Base-by-base conservation (phyloP, 306 rosid species). In the Pterocarpus santalinus region DNA sequence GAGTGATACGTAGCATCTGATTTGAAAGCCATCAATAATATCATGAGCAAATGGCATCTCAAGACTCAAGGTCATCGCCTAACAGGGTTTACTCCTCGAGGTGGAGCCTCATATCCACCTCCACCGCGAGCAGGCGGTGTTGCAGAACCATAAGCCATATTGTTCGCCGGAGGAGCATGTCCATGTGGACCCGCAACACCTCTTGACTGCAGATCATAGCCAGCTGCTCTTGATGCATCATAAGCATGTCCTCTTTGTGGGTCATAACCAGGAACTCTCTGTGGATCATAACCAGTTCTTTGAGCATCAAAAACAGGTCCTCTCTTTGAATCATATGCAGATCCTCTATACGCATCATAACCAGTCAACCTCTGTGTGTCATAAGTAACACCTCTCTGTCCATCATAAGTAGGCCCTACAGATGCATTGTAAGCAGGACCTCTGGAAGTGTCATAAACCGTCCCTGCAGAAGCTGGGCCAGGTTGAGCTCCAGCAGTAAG, bases 191-290 rank as follows among this genome's bases (percentile, higher is more conserved):
- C 94, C 56, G 80, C 74, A 82, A 79, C 88, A 77, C 88, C 92
- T 76, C 95, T 91, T 32, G 92, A 75, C 74, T 91, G 97, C 28
- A 87, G 46, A 77, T 91, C 97, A 78, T 88, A 92, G 72, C 88
- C 91, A 73, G 74, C 85, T 47, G 81, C 72, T 72, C 90, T 87
- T 7, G 91, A 80, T 39, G 90, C 8, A 69, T 90, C 95, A 77
- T 88, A 89, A 52, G 79, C 83, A 3, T 82, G 49, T 73, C 80
- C 96, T 84, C 90, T 84, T 46, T 80, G 88, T 49, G 15, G 5
- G 9, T 89, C 92, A 75, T 86, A 89, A 12, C 85, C 86, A 0
- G 72, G 69, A 15, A 80, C 94, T 75, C 91, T 87, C 72, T 86
- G 92, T 9, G 84, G 72, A 82, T 91, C 92, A 66, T 89, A 87